Base-by-base conservation (phyloP, 208 protist species). In the Balamuthia mandrillaris region DNA sequence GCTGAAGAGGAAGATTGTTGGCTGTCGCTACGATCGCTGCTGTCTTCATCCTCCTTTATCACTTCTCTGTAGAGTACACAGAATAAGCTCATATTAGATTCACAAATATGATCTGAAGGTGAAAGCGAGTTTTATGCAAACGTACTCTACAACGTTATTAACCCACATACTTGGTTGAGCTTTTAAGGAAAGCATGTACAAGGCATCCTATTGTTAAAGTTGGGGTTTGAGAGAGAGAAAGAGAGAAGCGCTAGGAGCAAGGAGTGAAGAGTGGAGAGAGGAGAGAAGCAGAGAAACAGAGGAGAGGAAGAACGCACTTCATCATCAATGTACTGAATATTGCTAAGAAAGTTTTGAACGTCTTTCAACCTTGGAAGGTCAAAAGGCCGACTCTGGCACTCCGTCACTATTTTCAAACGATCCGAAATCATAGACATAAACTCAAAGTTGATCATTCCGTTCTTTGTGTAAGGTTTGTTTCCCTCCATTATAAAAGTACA, bases 401-500 rank as follows among this genome's bases (percentile, higher is more conserved):
- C 68, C 9, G 18, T 6, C 4, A 78, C 39, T 3, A 3, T 56
- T 21, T 44, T 3, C 14, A 56, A 56, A 29, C 68, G 39, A 18
- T 78, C 44, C 12, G 68, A 35, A 54, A 78, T 12, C 68, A 78
- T 3, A 18, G 39, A 33, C 24, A 78, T 78, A 18, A 78, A 56
- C 10, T 78, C 68, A 24, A 78, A 78, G 68, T 78, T 78, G 37
- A 78, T 33, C 9, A 12, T 3, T 5, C 68, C 68, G 47, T 60
- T 3, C 7, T 21, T 6, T 27, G 68, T 78, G 29, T 78, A 78
- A 12, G 68, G 47, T 24, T 60, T 24, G 27, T 78, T 78, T 35
- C 68, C 68, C 37, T 78, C 68, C 24, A 16, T 60, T 35, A 78
- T 78, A 44, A 78, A 78, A 2, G 68, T 78, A 3, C 47, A 18